Evolutionary conservation across 441 rosid species (phyloP).

Genomic region (Corymbia citriodora): DNA sequence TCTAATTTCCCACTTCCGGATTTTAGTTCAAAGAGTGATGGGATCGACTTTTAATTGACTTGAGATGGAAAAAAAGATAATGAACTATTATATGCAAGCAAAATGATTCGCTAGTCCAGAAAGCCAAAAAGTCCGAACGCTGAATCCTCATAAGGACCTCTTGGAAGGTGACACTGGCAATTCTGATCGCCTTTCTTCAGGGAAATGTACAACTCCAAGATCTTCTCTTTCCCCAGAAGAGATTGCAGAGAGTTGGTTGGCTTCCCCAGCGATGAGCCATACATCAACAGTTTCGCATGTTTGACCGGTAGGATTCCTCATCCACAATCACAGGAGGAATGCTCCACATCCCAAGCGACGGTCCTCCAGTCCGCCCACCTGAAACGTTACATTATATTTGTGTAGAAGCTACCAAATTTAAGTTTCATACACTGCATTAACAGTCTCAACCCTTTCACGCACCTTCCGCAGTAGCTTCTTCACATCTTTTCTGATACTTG

Average conservation of each 20-base stretch:
- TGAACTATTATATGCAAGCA: not conserved
- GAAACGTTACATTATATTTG: not conserved
- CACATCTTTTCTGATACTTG: constrained; percentile 64
- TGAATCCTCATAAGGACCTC: not conserved
- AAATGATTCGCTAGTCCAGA: not conserved
- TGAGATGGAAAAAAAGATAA: not conserved
- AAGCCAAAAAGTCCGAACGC: not conserved
- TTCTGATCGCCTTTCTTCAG: not conserved
- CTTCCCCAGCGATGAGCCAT: not conserved
- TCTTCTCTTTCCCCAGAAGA: not conserved
- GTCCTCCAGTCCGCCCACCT: constrained; percentile 61
- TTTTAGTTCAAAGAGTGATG: not conserved
- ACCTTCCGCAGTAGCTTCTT: constrained; percentile 90
- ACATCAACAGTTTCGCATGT: not conserved
- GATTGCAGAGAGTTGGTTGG: not conserved
- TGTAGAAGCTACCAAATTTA: not conserved
- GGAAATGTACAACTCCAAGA: not conserved
- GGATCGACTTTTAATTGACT: not conserved
- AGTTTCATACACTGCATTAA: not conserved
- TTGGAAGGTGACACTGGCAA: not conserved
- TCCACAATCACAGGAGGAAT: constrained; percentile 64
- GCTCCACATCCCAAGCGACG: constrained; percentile 70
- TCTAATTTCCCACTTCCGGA: not conserved
- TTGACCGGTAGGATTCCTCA: constrained; percentile 49
- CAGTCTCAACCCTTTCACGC: not conserved